A percentile compares a stretch with the other conserved stretches of the same genome.
phyloP scores from a whole-genome alignment of 1,139 yeast species.

The Diutina scorzettiae region DNA sequence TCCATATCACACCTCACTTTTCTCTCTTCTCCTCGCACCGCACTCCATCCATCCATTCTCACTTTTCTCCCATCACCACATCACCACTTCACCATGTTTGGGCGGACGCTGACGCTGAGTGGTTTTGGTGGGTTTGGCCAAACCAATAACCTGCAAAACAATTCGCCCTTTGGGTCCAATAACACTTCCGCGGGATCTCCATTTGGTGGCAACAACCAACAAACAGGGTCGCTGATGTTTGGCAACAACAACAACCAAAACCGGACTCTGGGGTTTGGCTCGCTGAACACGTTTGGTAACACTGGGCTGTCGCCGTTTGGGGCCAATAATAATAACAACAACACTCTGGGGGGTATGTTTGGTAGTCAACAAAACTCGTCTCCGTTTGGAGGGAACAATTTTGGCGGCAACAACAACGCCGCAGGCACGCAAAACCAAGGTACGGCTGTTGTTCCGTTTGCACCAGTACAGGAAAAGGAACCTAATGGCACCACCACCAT shows the following conservation, averaged over 20 bases:
- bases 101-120: slow-evolving; percentile 15
- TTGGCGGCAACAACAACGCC: slow-evolving; percentile 9
- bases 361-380: neutral
- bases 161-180: neutral
- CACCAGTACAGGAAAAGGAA: slow-evolving; percentile 64
- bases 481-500: slow-evolving; percentile 38
- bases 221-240: neutral
- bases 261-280: too few species aligned
- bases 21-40: neutral
- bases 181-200: neutral
- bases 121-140: slow-evolving; percentile 58
- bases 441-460: slow-evolving; percentile 58
- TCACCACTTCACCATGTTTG: neutral
- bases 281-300: too few species aligned
- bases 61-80: neutral
- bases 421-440: slow-evolving; percentile 45
- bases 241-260: neutral
- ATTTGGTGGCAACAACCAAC: neutral
- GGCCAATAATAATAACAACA: neutral
- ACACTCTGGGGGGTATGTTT: neutral
- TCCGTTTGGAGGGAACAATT: slow-evolving; percentile 14
- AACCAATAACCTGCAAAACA: slow-evolving; percentile 10
- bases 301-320: neutral
- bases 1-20: neutral
- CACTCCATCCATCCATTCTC: neutral